phyloP scores from a whole-genome alignment of 1,284 basidiomycete genomes.

The Sporisorium scitamineum region DNA sequence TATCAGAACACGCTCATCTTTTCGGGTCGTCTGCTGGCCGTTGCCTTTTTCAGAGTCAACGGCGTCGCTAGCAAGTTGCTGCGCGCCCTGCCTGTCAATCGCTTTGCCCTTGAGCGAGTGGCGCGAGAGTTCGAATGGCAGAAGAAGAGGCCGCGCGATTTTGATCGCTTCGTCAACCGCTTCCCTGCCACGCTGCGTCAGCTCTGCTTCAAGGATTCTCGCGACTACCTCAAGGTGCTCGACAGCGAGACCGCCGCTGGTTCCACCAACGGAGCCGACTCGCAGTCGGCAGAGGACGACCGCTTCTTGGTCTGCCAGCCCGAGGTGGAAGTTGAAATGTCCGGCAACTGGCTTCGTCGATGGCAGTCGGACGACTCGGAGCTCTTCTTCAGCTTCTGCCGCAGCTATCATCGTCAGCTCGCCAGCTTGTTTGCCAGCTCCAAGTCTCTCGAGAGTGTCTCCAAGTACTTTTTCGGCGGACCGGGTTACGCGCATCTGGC shows the following conservation, averaged over 20 bases:
- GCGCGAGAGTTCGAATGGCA: conserved; percentile 61
- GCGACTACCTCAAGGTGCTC: conserved; percentile 61
- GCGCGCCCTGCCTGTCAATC: conserved; percentile 62
- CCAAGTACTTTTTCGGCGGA: conserved; percentile 62
- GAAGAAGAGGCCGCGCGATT: conserved; percentile 41
- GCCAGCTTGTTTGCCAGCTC: conserved; percentile 53
- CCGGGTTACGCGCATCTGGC: conserved; percentile 65
- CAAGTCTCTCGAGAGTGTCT: conserved; percentile 40
- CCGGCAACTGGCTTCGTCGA: conserved; percentile 65
- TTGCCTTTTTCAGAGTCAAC: conserved; percentile 62
- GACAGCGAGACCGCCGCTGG: conserved; percentile 44
- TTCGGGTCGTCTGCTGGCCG: conserved; percentile 60
- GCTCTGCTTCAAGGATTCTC: conserved; percentile 62
- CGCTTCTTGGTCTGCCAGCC: conserved; percentile 60
- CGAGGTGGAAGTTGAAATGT: conserved; percentile 66
- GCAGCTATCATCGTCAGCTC: conserved; percentile 64
- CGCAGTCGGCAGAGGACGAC: conserved; percentile 46
- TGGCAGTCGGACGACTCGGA: conserved; percentile 68
- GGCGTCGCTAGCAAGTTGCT: conserved; percentile 65
- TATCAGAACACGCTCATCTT: conserved; percentile 67
- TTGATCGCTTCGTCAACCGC: conserved; percentile 40
- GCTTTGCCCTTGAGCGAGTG: conserved; percentile 62
- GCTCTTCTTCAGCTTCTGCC: conserved; percentile 66
- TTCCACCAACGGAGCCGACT: conserved; percentile 16
- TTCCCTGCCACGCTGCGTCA: conserved; percentile 56